Evolutionary conservation across 2,329 filamentous ascomycete genomes (phyloP).

Genomic region (Aspergillus felis): DNA sequence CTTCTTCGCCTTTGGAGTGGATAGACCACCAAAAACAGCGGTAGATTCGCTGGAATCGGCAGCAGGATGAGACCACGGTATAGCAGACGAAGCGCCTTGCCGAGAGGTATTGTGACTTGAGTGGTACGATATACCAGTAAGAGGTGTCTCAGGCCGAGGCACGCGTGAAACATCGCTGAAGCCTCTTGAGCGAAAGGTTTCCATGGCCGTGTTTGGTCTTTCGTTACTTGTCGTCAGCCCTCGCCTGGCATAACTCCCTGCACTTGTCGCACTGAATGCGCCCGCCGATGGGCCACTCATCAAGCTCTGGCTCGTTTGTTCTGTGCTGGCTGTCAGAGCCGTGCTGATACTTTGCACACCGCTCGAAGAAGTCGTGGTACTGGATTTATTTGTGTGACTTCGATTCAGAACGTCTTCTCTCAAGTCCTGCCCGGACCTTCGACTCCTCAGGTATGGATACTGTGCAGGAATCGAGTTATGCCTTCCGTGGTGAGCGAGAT

Average conservation of each 20-base stretch:
- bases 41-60: constrained; percentile 57
- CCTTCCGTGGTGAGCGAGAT: constrained; percentile 40
- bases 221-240: constrained; percentile 42
- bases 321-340: constrained; percentile 64
- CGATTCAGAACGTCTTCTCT: constrained; percentile 66
- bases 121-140: constrained; percentile 83
- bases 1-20: constrained; percentile 71
- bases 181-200: constrained; percentile 36
- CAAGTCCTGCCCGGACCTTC: constrained; percentile 66
- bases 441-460: constrained; percentile 34
- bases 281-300: constrained; percentile 94
- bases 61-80: constrained; percentile 51
- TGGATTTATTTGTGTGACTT: constrained; percentile 86
- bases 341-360: constrained; percentile 66
- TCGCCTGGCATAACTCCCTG: constrained; percentile 83
- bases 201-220: constrained; percentile 45
- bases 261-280: constrained; percentile 90
- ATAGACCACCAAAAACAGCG: constrained; percentile 72
- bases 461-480: constrained; percentile 41
- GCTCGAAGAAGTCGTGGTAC: constrained; percentile 71
- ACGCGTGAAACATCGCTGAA: constrained; percentile 35
- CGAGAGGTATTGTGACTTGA: constrained; percentile 71
- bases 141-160: constrained; percentile 48
- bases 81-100: constrained; percentile 59
- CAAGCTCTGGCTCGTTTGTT: constrained; percentile 75